Evolutionary conservation across 768 basidiomycete species (phyloP), one percentile per base, ranked within the genome.

Genomic region (Rhizopogon vinicolor): DNA sequence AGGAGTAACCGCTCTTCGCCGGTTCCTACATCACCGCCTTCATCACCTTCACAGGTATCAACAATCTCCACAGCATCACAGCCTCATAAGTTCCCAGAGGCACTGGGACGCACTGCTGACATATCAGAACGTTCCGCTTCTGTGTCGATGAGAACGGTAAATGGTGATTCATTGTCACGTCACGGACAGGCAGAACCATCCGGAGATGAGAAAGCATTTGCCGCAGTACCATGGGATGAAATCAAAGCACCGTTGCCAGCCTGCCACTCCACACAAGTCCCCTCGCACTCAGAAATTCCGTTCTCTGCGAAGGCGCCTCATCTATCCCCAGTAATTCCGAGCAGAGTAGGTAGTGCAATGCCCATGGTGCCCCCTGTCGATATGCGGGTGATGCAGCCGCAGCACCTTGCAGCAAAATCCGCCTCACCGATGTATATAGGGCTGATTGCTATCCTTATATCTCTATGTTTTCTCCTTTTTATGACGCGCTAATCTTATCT

Each of bases 161-260:
- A 37, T 12, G 35, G 19, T 49, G 48, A 37, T 33, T 37, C 35
- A 33, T 22, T 37, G 37, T 22, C 35, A 22, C 48, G 22, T 14
- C 48, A 25, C 39, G 35, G 48, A n/a, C 48, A 39, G 12, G 19
- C 48, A 49, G 48, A 16, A 22, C 48, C 35, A 37, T 37, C 39
- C 48, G 48, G 48, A 49, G 35, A 49, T 49, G 48, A 49, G 48
- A 37, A 49, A 49, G 35, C 19, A 19, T 49, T 33, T 49, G 16
- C 33, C 35, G 35, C 22, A 39, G 22, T 18, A 18, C n/a, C 16
- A 16, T 41, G 35, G 35, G 5, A 49, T 49, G 48, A 49, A 49
- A 35, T 22, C 14, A 9, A 37, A 9, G 35, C 48, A 25, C 35
- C 35, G 16, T 22, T 8, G 5, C 19, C 48, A 37, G 48, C 35